Base-by-base conservation (phyloP, 2,329 filamentous ascomycete species). In the Nigrograna mackinnonii region DNA sequence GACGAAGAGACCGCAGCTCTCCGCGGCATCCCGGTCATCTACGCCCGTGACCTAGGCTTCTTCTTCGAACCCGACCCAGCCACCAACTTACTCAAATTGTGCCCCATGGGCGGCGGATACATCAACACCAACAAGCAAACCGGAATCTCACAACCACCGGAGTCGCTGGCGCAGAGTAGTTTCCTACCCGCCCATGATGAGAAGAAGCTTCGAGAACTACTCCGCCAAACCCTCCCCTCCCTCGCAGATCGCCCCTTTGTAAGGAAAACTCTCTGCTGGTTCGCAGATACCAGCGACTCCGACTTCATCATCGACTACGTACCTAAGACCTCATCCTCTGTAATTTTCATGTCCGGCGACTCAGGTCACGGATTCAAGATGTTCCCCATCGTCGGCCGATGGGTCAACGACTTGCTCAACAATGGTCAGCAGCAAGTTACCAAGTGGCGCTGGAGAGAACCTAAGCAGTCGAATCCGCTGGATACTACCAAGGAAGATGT, bases 331-430 rank as follows among this genome's bases (percentile, higher is more conserved):
- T 58, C 62, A 1, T 63, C 66, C 2, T 74, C 71, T 1, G 67
- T 84, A 2, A 60, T 84, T 3, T 55, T 82, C 0, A 47, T 78
- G 1, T 75, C 78, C 0, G 82, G 82, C 0, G 82, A 84, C 53
- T 84, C 80, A 1, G 82, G 80, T 0, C 81, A 85, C 52, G 79
- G 76, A 0, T 83, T 83, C 60, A 84, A 84, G 62, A 82, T 84
- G 78, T 72, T 84, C 36, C 81, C 80, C 0, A 71, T 82, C 18
- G 67, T 80, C n/a, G 80, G 82, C 0, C 58, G 65, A 13, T 84
- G 61, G 78, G 73, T 82, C 2, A 68, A 62, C 32, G 68, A 74
- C 11, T 50, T 83, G 4, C 38, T 83, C 0, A 66, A 71, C 17
- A 63, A 70, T 2, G 64, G 68, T 0, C 54, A 63, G 28, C 79